These are phyloP conservation scores for Flaveria robusta DNA, from an alignment of 129 eudicot species.

Conservation along the genomic window DNA sequence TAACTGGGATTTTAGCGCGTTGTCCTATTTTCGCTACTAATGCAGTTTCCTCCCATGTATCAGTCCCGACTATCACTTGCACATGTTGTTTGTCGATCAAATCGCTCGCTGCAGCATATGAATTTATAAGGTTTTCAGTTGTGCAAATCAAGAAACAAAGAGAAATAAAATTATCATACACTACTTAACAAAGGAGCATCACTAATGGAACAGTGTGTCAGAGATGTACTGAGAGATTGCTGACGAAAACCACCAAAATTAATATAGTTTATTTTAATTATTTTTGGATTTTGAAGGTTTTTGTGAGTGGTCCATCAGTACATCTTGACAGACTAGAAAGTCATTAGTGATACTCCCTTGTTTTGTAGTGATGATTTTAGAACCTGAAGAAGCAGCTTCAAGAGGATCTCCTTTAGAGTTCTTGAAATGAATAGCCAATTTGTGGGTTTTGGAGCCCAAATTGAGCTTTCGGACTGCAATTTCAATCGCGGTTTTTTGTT, in stretches of 20 bases:
- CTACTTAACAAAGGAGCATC: too few species aligned
- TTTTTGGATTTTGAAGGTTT: too few species aligned
- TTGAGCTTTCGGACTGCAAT: constrained; percentile 48
- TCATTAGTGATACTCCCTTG: too few species aligned
- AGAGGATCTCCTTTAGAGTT: constrained; percentile 46
- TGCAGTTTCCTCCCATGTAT: constrained; percentile 52
- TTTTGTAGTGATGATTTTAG: too few species aligned
- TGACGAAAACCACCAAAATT: too few species aligned
- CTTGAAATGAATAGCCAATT: constrained; percentile 39
- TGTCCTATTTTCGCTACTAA: constrained; percentile 47
- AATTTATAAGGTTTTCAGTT: constrained; percentile 1
- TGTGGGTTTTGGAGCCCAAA: constrained; percentile 20
- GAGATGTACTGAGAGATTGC: too few species aligned
- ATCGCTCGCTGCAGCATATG: constrained; percentile 38
- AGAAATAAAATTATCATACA: neutral
- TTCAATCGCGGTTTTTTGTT: constrained; percentile 48
- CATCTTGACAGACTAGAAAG: too few species aligned
- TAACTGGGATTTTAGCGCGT: constrained; percentile 42
- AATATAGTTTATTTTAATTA: too few species aligned
- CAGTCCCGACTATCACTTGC: constrained; percentile 44
- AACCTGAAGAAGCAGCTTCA: constrained; percentile 50
- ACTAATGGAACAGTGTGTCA: too few species aligned
- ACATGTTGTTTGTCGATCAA: constrained; percentile 46
- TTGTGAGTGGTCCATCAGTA: too few species aligned
- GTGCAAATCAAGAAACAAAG: neutral